Evolutionary conservation across 208 protist genomes (phyloP), one percentile per base, ranked within the genome.

Genomic region (Crithidia thermophila): DNA sequence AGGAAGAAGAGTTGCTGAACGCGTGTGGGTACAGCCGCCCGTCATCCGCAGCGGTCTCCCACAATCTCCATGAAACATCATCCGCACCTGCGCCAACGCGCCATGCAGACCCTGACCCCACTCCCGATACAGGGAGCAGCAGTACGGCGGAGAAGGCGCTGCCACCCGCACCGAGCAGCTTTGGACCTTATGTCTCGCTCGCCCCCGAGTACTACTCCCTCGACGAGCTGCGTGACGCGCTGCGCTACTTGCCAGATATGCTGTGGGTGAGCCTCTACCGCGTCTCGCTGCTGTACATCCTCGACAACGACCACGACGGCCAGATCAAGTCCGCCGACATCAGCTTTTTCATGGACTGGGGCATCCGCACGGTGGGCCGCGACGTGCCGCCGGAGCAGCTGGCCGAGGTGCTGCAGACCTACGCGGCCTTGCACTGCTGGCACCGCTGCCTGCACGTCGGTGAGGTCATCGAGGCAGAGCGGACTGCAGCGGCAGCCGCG

Each of bases 241-340:
- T 85, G 49, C 43, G 66, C 14, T 85, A 82, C 42, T 59, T 93
- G 40, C 81, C 82, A 11, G 82, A 89, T 39, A 50, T 69, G 46
- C 76, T 93, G 57, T 81, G 52, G 75, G 66, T 88, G 4, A 82
- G 78, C 43, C 67, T 88, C 28, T 58, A 88, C 58, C 81, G 83
- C 39, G 64, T 87, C 37, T 75, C 78, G 5, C 46, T 93, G 13
- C 73, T 90, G 27, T 93, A 85, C 75, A 67, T 88, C 47, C 67
- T 90, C 8, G 84, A 93, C 71, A 58, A 67, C 75, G 81, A 93
- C 69, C 45, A 67, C 42, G 82, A 93, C 77, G 87, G 87, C 18
- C 55, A 73, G 9, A 83, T 93, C 31, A 77, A 67, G 39, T 39
- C 53, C 16, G 75, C 61, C 28, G 83, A 90, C 52, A 78, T 90